Conservation (phyloP, 495 filamentous ascomycete genomes). For the Usnea hakonensis region DNA sequence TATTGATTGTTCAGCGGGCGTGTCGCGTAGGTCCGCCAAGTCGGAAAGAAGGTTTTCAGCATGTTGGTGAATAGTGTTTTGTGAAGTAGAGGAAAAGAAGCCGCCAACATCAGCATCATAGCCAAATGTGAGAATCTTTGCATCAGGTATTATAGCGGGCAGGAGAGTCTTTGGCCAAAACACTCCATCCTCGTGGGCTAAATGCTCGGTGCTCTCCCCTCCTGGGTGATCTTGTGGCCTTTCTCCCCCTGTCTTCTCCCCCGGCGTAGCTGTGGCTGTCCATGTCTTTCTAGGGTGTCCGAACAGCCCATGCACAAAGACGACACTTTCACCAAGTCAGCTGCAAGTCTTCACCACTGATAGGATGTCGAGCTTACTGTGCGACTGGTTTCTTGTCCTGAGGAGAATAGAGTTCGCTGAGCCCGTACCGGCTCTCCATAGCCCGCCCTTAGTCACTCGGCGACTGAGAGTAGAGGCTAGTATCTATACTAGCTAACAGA, state of each 20-base stretch:
- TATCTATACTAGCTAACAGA: no score
- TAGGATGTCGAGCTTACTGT: neutral
- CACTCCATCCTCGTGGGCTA: slow-evolving; percentile 22
- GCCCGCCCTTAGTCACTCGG: neutral
- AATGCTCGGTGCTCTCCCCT: neutral
- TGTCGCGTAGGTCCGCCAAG: slow-evolving; percentile 39
- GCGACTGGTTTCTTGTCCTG: slow-evolving; percentile 4
- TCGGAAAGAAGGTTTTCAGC: slow-evolving; percentile 64
- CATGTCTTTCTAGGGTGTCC: slow-evolving; percentile 69
- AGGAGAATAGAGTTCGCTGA: slow-evolving; percentile 12
- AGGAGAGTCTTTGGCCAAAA: slow-evolving; percentile 75
- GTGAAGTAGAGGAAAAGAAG: slow-evolving; percentile 49
- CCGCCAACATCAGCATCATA: slow-evolving; percentile 72
- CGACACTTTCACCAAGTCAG: slow-evolving; percentile 35
- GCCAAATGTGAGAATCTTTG: slow-evolving; percentile 70
- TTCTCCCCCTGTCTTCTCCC: neutral
- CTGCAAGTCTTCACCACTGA: neutral
- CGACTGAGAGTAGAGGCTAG: no score
- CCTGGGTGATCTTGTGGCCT: neutral
- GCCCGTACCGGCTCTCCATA: slow-evolving; percentile 13
- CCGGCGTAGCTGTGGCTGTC: slow-evolving; percentile 48
- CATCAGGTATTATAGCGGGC: slow-evolving; percentile 37
- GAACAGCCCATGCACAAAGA: slow-evolving; percentile 78
- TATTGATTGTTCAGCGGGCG: slow-evolving; percentile 11
- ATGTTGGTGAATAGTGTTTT: slow-evolving; percentile 72